Evolutionary conservation across 768 basidiomycete genomes (phyloP), one percentile per base, ranked within the genome.

Genomic region (Rhizopogon roseolus): DNA sequence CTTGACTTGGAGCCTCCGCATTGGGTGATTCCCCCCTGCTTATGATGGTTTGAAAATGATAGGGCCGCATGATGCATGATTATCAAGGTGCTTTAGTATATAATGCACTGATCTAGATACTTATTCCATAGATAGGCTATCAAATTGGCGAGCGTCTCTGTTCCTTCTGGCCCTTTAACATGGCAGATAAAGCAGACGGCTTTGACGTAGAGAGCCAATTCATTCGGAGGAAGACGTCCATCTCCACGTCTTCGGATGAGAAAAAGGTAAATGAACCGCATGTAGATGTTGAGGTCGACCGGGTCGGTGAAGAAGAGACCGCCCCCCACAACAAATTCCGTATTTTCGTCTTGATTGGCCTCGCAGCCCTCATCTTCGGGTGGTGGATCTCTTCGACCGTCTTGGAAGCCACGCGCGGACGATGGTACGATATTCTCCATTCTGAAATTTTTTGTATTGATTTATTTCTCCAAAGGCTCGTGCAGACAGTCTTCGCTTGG

Each of bases 341-440:
- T 11, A 74, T 76, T n/a, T 70, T 71, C 60, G 64, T 83, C 44
- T 71, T 91, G 36, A 68, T 66, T 44, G 81, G 60, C 14, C 57
- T 85, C 1, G 86, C 84, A 9, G 61, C 75, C 11, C 64, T 85
- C 48, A 89, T 93, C 58, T 72, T 92, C 41, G 90, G 80, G 40
- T 93, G 90, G 90, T 93, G 90, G 90, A 84, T 93, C 36, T 86
- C 85, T 55, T 71, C 90, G 8, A 90, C 81, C 0, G 66, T 90
- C 11, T 69, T 93, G 46, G 60, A 73, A 51, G 82, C 76, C 5
- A 92, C 91, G 3, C 81, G 90, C 49, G 84, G 81, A 67, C 77
- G 88, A 73, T 93, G 90, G 88, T 81, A 70, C 56, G 73, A 54
- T 40, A 45, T 11, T 37, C 32, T 27, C 22, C 49, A 16, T 17